Base-by-base conservation (phyloP, 2,329 filamentous ascomycete species). In the Calonectria hawksworthii region DNA sequence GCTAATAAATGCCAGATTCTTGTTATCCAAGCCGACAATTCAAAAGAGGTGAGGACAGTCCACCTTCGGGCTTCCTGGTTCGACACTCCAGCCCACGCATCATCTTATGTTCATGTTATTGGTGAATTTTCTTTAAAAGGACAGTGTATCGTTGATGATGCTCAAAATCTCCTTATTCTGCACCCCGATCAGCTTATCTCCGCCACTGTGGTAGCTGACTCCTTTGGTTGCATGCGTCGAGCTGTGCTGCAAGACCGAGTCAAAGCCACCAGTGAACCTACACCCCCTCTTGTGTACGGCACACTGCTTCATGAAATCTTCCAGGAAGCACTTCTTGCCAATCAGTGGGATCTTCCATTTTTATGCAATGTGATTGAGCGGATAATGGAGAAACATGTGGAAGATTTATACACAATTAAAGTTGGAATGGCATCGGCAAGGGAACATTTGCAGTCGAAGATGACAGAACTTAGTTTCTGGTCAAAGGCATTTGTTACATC, bases 161-260 rank as follows among this genome's bases (percentile, higher is more conserved):
- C 90, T 3, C 90, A 93, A 65, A 95, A 96, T 80, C 94, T 99
- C 84, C 87, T 99, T 66, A 96, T 99, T 72, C 87, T 99, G 18
- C 96, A 99, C 82, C 97, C 97, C 0, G 97, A 99, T 82, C 96
- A 99, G 85, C 90, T 99, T 41, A 94, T 99, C 68, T 99, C 97
- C 3, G 94, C 97, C 3, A 99, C 97, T 0, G 95, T 98, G 7
- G 94, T 99, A 54, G 96, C 96, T n/a, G 97, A 99, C 84, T 98
- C 97, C 0, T 98, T 99, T 83, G 93, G 93, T 30, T 99, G 97
- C 83, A 93, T 94, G 83, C 94, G 97, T 23, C 94, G 96, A 77
- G 96, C 97, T 36, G 96, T 99, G 1, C 90, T 99, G 32, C 96
- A 99, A 84, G 96, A 99, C 83, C 93, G 97, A 38, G 94, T 99